Conservation (phyloP, 164 flowering plant species). For the Kalanchoe fedtschenkoi region DNA sequence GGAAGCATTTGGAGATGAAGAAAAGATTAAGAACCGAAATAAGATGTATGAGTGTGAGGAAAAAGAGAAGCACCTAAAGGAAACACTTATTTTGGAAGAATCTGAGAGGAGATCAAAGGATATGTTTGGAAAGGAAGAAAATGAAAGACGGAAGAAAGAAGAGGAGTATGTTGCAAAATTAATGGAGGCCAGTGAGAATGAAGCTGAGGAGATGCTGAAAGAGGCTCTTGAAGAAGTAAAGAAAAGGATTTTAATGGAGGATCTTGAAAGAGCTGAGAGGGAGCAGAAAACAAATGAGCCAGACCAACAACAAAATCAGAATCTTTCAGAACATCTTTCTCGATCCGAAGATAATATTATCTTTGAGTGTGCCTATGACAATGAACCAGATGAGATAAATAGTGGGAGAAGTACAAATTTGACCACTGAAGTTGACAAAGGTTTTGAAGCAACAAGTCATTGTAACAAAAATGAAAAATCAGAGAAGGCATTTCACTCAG, state of each 20-base stretch:
- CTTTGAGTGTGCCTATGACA: not conserved
- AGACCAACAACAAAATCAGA: not conserved
- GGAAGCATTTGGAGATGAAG: constrained; percentile 17
- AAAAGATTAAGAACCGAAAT: constrained; percentile 14
- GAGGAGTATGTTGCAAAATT: constrained; percentile 1
- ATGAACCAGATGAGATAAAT: not conserved
- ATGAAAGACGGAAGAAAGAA: constrained; percentile 11
- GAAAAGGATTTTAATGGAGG: constrained; percentile 9
- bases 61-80: constrained; percentile 13
- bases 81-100: constrained; percentile 11
- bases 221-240: constrained; percentile 10
- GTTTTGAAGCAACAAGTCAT: not conserved
- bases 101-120: constrained; percentile 10
- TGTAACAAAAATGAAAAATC: not conserved
- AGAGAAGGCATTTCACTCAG: not conserved
- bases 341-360: not conserved
- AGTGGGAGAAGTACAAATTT: no score
- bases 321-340: not conserved
- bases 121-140: constrained; percentile 7
- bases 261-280: constrained; percentile 8
- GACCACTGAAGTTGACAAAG: not conserved
- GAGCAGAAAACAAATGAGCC: not conserved
- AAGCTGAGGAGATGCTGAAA: constrained; percentile 15
- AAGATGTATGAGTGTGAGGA: constrained; percentile 13
- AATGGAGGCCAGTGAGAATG: constrained; percentile 9